Base-by-base conservation (phyloP, 768 basidiomycete species). In the Artomyces pyxidatus region DNA sequence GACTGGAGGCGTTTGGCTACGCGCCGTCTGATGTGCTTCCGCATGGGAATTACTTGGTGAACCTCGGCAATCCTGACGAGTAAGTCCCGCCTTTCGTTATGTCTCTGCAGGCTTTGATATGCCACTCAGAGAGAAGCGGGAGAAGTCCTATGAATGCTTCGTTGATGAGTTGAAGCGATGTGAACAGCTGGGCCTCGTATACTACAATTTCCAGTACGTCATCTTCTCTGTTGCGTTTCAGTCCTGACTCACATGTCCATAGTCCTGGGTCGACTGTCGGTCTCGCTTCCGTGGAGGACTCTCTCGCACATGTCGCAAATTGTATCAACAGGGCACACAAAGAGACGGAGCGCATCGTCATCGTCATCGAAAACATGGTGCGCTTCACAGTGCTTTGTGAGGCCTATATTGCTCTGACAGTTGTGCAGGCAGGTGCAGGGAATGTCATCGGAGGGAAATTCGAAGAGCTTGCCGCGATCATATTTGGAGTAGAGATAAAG, bases 231-330 rank as follows among this genome's bases (percentile, higher is more conserved):
- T 41, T 38, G 50, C 41, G 16, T 21, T 30, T 37, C 37, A 8
- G 28, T 3, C 30, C 6, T 48, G 6, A 3, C 11, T 42, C 14
- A 29, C 23, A 37, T 22, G 23, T 7, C 41, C 14, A 26, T 49
- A 83, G 88, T 60, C 89, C 90, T 32, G 90, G 90, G 1, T 92
- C 89, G 0, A 87, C 88, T 1, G 84, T 90, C 8, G 88, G 88
- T 2, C 69, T 69, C 28, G 73, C 77, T 0, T 81, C 83, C 0
- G 66, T 71, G 3, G 77, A 80, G 39, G 73, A 80, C 26, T 81
- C 81, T 3, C 75, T 86, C 47, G 64, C 74, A 6, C 65, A 72
- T 8, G 81, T 93, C 16, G 89, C 88, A 0, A 72, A 79, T 32
- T 81, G 77, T 45, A 72, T 94, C 52, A 91, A 93, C 53, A 71